These are phyloP conservation scores for Ogataea ramenticola DNA, from an alignment of 805 yeast genomes.

Conservation along the genomic window DNA sequence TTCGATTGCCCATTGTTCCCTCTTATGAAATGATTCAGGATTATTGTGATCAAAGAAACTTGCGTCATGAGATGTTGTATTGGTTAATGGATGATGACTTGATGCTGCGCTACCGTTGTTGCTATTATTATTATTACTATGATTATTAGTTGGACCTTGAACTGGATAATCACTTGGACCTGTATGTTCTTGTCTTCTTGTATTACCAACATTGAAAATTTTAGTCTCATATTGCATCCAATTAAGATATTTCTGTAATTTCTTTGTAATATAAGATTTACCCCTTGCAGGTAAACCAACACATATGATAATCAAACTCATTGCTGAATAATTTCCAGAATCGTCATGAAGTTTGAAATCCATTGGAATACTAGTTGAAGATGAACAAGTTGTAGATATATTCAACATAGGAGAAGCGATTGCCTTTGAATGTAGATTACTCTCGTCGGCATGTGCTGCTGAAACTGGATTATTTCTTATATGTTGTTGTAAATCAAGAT, in stretches of 20 bases:
- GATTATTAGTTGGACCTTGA: constrained; percentile 23
- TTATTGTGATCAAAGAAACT: constrained; percentile 37
- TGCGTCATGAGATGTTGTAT: constrained; percentile 29
- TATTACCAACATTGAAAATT: constrained; percentile 70
- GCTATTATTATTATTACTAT: neutral
- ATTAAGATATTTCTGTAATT: constrained; percentile 50
- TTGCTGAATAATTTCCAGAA: constrained; percentile 8
- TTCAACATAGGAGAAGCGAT: too few relatives aligned
- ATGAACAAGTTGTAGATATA: neutral
- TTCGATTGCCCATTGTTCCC: constrained; percentile 47
- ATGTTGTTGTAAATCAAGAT: neutral
- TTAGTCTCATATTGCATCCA: constrained; percentile 56
- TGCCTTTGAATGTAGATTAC: too few relatives aligned
- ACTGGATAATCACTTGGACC: constrained; percentile 31
- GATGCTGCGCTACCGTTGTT: neutral
- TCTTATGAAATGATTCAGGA: constrained; percentile 32
- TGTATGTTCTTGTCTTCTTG: constrained; percentile 50
- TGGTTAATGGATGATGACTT: constrained; percentile 8
- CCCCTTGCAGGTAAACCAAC: constrained; percentile 79
- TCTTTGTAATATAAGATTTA: constrained; percentile 64
- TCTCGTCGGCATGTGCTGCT: too few relatives aligned
- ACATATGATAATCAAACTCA: constrained; percentile 58
- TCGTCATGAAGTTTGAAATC: constrained; percentile 5
- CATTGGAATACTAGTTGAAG: neutral
- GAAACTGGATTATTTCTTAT: neutral